Base-by-base conservation (phyloP, 768 basidiomycete genomes). In the Piloderma croceum region DNA sequence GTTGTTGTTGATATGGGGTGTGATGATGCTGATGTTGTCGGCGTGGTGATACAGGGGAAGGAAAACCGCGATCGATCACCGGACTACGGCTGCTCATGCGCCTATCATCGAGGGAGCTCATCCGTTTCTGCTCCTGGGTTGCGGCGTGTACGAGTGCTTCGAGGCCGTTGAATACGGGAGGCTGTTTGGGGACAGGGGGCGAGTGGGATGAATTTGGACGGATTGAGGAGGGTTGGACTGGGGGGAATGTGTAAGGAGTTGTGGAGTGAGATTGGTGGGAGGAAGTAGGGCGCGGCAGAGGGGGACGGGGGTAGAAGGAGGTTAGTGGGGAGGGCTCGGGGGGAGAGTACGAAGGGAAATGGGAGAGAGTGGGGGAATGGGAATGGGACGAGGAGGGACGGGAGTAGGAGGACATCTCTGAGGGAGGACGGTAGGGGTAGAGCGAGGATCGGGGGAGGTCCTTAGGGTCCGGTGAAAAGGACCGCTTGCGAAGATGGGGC, bases 131-230 rank as follows among this genome's bases (percentile, higher is more conserved):
- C 50, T 84, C 83, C 51, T 80, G 75, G 1, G 78, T 76, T 4
- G 83, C 83, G 17, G 74, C 82, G 59, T 83, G 79, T 9, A 81
- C 83, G 31, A 86, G 72, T 3, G 79, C 81, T 34, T 85, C 81
- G 36, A 85, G 60, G 18, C 73, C 73, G 3, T 62, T 52, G 25
- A 18, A 33, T 25, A 44, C 34, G 42, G 35, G 38, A 27, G 39
- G n/a, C n/a, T n/a, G n/a, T n/a, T n/a, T n/a, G n/a, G n/a, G n/a
- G n/a, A n/a, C n/a, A n/a, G n/a, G n/a, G n/a, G n/a, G n/a, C n/a
- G n/a, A n/a, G n/a, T n/a, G n/a, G n/a, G n/a, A n/a, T n/a, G n/a
- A n/a, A n/a, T n/a, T n/a, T n/a, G n/a, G n/a, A n/a, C n/a, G n/a
- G n/a, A n/a, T n/a, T 29, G 27, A 9, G 27, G 27, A 29, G 27